Base-by-base conservation (phyloP, 2,329 filamentous ascomycete genomes). In the Fusarium penzigii region DNA sequence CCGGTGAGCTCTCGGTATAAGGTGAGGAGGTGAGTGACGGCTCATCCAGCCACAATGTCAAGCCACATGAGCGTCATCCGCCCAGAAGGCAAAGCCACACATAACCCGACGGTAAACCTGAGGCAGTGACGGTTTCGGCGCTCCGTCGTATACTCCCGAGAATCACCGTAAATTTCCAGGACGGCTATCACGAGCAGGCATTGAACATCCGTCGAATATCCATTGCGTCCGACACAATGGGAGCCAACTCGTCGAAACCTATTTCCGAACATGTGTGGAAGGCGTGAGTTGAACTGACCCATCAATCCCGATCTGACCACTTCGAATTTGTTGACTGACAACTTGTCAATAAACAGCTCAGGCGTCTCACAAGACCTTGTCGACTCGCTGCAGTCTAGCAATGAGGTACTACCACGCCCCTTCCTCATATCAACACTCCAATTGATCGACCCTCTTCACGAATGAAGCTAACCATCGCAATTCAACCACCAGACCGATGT, bases 331-430 rank as follows among this genome's bases (percentile, higher is more conserved):
- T 39, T 4, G 43, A 63, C 64, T 66, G 49, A 66, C 62, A 46
- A 42, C 32, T 51, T 55, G 57, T 54, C 52, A 62, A 64, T 63
- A 66, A 64, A 66, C 65, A 76, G 67, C 64, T 69, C 68, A 62
- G 74, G 79, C 64, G 71, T 96, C 72, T 96, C 92, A 61, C 86
- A 90, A 68, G 86, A 89, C 68, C 80, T 97, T 67, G 81, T 95
- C 66, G 87, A 96, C 67, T 85, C 87, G 55, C 80, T 97, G 56
- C 90, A 96, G 72, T 83, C 85, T 56, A 96, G 85, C 77, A 82
- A 88, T 64, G 92, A 97, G 85, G 92, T 96, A 82, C 67, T 48
- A 6, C 14, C 75, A 48, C 40, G 34, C 38, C 17, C 36, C 36
- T 25, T n/a, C 17, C 16, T 11, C 7, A 5, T 45, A 29, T 25